These are phyloP conservation scores for Nicotiana obtusifolia DNA, from an alignment of 257 asterid species.

Conservation along the genomic window DNA sequence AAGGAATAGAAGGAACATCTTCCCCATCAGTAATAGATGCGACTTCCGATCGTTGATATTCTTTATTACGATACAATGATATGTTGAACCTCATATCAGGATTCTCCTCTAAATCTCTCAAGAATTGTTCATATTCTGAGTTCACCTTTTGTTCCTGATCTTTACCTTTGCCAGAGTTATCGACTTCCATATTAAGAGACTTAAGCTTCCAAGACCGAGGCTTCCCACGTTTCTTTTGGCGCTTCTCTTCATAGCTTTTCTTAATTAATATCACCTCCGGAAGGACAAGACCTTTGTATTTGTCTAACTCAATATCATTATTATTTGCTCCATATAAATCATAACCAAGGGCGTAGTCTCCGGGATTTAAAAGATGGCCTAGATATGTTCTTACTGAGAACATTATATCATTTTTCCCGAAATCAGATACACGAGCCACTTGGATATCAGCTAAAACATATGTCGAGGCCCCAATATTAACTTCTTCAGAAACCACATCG, in stretches of 20 bases:
- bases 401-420: slow-evolving; percentile 24
- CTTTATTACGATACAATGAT: slow-evolving; percentile 28
- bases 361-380: slow-evolving; percentile 18
- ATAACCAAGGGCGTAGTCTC: slow-evolving; percentile 20
- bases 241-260: slow-evolving; percentile 14
- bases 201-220: slow-evolving; percentile 36
- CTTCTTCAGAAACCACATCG: slow-evolving; percentile 34
- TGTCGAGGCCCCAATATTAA: slow-evolving; percentile 30
- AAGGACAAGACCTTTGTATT: slow-evolving; percentile 16
- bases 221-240: slow-evolving; percentile 31
- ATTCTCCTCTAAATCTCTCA: slow-evolving; percentile 37
- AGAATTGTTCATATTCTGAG: slow-evolving; percentile 27
- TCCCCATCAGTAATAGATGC: slow-evolving; percentile 24
- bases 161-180: slow-evolving; percentile 22
- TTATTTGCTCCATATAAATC: slow-evolving; percentile 26
- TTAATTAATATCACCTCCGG: slow-evolving; percentile 35
- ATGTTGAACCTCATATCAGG: slow-evolving; percentile 29
- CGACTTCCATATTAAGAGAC: slow-evolving; percentile 29
- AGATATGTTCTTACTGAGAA: slow-evolving; percentile 37
- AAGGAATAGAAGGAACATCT: slow-evolving; percentile 27
- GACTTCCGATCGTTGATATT: slow-evolving; percentile 32
- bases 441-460: slow-evolving; percentile 40
- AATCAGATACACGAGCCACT: slow-evolving; percentile 51
- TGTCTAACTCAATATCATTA: slow-evolving; percentile 43
- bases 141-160: slow-evolving; percentile 26